phyloP scores from a whole-genome alignment of 1,139 yeast species.

The Yamadazyma atmosphaerica region DNA sequence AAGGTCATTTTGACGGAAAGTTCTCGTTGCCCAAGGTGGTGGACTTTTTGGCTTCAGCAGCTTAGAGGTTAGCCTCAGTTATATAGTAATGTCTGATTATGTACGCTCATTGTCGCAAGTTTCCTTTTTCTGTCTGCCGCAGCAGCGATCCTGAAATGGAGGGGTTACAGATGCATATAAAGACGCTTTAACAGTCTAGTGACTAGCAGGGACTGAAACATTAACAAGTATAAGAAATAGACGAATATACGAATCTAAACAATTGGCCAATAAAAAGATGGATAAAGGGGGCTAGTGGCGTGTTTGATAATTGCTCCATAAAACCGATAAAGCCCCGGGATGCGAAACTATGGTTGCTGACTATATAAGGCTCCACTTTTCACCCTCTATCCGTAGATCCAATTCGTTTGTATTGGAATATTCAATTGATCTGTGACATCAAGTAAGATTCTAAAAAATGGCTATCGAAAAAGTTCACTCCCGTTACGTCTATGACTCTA shows the following conservation, averaged over 20 bases:
- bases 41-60: constrained; percentile 10
- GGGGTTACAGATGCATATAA: neutral
- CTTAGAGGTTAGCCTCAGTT: neutral
- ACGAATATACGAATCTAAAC: neutral
- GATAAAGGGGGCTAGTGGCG: neutral
- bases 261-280: neutral
- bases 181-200: too few relatives aligned
- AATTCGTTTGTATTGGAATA: too few relatives aligned
- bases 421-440: neutral
- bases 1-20: constrained; percentile 28
- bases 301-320: constrained; percentile 1
- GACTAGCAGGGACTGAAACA: too few relatives aligned
- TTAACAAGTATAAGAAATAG: neutral
- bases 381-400: too few relatives aligned
- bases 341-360: constrained; percentile 1
- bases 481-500: constrained; percentile 90
- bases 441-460: constrained; percentile 16
- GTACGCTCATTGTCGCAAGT: constrained; percentile 1
- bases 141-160: neutral
- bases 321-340: constrained; percentile 1
- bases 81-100: neutral
- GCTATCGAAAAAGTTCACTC: constrained; percentile 60
- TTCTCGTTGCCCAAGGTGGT: constrained; percentile 19
- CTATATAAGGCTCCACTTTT: neutral
- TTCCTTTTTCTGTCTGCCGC: neutral